Evolutionary conservation across 2,329 filamentous ascomycete species (phyloP).

Genomic region (Phyllosticta citribraziliensis): DNA sequence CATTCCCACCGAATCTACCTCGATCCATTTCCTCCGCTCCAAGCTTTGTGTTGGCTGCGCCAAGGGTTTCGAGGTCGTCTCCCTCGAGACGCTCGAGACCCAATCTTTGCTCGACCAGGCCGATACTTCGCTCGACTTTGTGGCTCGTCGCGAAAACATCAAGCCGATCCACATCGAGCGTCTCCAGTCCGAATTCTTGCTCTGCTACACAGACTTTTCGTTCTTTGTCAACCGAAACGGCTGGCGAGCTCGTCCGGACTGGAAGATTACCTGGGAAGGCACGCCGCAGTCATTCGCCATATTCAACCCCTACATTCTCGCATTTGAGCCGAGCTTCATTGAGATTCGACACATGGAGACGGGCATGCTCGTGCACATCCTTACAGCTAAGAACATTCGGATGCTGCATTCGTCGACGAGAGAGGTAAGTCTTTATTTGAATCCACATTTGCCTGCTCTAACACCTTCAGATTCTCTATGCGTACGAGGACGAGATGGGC

Average conservation of each 20-base stretch:
- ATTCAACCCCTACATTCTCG: slow-evolving; percentile 92
- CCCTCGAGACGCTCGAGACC: slow-evolving; percentile 92
- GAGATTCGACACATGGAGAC: slow-evolving; percentile 94
- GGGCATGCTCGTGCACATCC: slow-evolving; percentile 81
- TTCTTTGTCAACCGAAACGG: slow-evolving; percentile 99
- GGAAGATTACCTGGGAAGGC: slow-evolving; percentile 97
- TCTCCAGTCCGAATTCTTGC: slow-evolving; percentile 89
- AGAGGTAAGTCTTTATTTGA: slow-evolving; percentile 56
- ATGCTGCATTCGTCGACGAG: slow-evolving; percentile 96
- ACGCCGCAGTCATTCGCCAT: slow-evolving; percentile 85
- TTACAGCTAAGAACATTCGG: slow-evolving; percentile 91
- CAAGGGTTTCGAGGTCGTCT: slow-evolving; percentile 93
- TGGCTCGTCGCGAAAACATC: slow-evolving; percentile 84
- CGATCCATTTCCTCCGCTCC: slow-evolving; percentile 92
- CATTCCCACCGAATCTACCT: slow-evolving; percentile 95
- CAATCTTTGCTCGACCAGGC: slow-evolving; percentile 95
- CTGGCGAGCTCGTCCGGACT: slow-evolving; percentile 91
- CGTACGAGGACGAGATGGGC: slow-evolving; percentile 90
- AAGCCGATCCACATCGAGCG: slow-evolving; percentile 96
- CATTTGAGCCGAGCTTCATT: slow-evolving; percentile 95
- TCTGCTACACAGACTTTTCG: slow-evolving; percentile 97
- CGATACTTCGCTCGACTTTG: slow-evolving; percentile 95
- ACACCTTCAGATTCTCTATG: slow-evolving; percentile 71
- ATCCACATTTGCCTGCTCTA: background rate
- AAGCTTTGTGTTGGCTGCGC: slow-evolving; percentile 95